Evolutionary conservation across 2,329 filamentous ascomycete species (phyloP), one percentile per base, ranked within the genome.

Genomic region (Tolypocladium tropicale): DNA sequence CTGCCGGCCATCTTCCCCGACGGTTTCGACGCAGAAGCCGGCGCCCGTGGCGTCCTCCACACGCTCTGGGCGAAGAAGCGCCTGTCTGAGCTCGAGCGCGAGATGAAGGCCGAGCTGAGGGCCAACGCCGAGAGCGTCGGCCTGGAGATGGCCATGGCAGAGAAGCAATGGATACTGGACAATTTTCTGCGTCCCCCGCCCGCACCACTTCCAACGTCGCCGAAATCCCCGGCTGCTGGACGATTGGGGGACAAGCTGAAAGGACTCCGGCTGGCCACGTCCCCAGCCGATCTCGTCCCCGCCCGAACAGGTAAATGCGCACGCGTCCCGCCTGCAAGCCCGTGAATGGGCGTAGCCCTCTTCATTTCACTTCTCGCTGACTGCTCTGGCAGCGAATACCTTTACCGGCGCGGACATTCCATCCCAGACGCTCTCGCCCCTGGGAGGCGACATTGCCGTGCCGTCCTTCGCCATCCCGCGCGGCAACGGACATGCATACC

Each of bases 61-160:
- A 95, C 90, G 2, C 84, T 93, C 57, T 96, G 92, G 90, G 92
- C 89, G 21, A 91, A 91, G 76, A 86, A 89, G 69, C 79, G 91
- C 46, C 74, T 96, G 25, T 82, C 84, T 34, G 85, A 88, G 59
- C 75, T 96, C 52, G 83, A 90, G 53, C 78, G 78, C 57, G 91
- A 96, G 74, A 93, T 95, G 62, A 82, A 81, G 11, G 75, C 76
- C 9, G 91, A 95, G 74, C 80, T 86, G 66, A 80, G 79, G 62
- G 76, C 78, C 60, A 95, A 95, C 66, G 79, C 81, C 14, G 91
- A 96, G 72, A 88, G 91, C 23, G 82, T 96, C 21, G 91, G 88
- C 2, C 74, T 95, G 56, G 84, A 90, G 67, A 95, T 95, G 86
- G 90, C 87, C 0, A 69, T 89, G 52, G 83, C 90, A 57, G 91